Conservation (phyloP, 441 rosid species). For the Heliophila coronopifolia region DNA sequence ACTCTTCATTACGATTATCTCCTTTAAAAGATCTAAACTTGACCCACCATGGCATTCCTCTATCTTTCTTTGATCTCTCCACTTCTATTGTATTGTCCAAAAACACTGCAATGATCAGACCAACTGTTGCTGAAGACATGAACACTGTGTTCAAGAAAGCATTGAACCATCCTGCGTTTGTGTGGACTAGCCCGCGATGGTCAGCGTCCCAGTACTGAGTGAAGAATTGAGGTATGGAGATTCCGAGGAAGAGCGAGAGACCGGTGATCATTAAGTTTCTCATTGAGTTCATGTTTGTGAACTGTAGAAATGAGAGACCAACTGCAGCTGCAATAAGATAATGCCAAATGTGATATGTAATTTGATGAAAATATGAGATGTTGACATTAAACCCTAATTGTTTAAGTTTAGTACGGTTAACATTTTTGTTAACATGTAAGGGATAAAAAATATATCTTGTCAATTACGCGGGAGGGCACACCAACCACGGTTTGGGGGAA, state of each 20-base stretch:
- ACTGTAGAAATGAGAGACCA: slow-evolving; percentile 67
- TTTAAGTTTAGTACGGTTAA: too few relatives aligned
- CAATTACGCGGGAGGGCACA: too few relatives aligned
- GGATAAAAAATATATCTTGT: too few relatives aligned
- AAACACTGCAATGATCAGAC: slow-evolving; percentile 47
- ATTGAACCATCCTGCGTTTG: slow-evolving; percentile 57
- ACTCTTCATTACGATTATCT: slow-evolving; percentile 64
- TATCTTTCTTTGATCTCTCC: slow-evolving; percentile 50
- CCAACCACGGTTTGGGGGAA: too few relatives aligned
- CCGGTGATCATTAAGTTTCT: slow-evolving; percentile 57
- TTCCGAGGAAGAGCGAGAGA: slow-evolving; percentile 55
- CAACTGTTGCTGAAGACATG: slow-evolving; percentile 58
- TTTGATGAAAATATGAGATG: not conserved
- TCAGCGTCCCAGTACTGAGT: slow-evolving; percentile 41
- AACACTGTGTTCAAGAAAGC: slow-evolving; percentile 57
- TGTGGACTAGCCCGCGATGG: slow-evolving; percentile 49
- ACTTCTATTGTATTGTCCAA: slow-evolving; percentile 59
- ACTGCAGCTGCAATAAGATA: slow-evolving; percentile 62
- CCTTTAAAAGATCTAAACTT: slow-evolving; percentile 60
- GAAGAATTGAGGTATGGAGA: slow-evolving; percentile 60
- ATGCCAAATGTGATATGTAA: too few relatives aligned
- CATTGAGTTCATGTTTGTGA: slow-evolving; percentile 72
- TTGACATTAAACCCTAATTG: too few relatives aligned
- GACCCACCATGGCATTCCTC: slow-evolving; percentile 85
- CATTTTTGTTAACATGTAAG: too few relatives aligned